These are phyloP conservation scores for Penicillium pancosmium DNA, from an alignment of 495 filamentous ascomycete genomes.

Conservation along the genomic window DNA sequence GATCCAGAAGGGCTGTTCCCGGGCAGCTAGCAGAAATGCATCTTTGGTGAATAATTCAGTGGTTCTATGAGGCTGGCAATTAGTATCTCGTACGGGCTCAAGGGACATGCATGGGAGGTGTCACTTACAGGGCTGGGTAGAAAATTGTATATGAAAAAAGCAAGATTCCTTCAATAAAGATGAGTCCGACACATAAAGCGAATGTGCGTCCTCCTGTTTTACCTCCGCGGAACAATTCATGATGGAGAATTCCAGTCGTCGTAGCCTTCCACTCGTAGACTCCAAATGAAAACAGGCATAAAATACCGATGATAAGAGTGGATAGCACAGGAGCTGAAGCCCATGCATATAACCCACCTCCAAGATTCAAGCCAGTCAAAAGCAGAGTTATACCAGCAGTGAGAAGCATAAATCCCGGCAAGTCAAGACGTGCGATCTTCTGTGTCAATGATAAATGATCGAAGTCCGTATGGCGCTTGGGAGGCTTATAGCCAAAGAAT, in stretches of 20 bases:
- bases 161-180: constrained; percentile 17
- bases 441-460: constrained; percentile 17
- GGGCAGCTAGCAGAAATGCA: constrained; percentile 7
- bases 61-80: background rate
- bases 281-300: constrained; percentile 8
- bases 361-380: constrained; percentile 16
- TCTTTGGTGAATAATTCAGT: constrained; percentile 8
- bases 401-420: constrained; percentile 9
- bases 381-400: constrained; percentile 14
- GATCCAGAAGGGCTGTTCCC: constrained; percentile 14
- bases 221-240: constrained; percentile 15
- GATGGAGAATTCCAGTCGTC: constrained; percentile 16
- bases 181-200: constrained; percentile 15
- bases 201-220: constrained; percentile 8
- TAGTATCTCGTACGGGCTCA: background rate
- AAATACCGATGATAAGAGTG: constrained; percentile 10
- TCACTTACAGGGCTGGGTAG: constrained; percentile 13
- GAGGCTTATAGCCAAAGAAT: constrained; percentile 17
- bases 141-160: constrained; percentile 17
- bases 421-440: constrained; percentile 12
- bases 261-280: constrained; percentile 20
- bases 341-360: constrained; percentile 11
- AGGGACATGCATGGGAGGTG: background rate
- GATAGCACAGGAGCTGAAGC: constrained; percentile 8
- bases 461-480: constrained; percentile 12